Conservation (phyloP, 345 rosid genomes). For the Camelina neglecta region DNA sequence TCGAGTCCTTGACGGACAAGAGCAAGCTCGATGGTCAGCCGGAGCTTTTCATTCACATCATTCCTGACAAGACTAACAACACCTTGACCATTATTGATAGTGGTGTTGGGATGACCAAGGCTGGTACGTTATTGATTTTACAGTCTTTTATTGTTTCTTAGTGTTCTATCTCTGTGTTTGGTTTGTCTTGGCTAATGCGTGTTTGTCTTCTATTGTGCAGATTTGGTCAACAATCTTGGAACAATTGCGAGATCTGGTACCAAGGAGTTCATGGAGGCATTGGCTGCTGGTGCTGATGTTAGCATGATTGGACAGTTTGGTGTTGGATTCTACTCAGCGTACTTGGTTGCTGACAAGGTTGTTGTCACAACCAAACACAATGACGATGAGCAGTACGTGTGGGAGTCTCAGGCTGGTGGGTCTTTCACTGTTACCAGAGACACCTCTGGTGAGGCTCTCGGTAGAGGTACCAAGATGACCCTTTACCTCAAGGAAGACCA, state of each 20-base stretch:
- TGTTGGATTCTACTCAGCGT: slow-evolving; percentile 89
- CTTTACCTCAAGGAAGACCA: slow-evolving; percentile 85
- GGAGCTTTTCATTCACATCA: slow-evolving; percentile 77
- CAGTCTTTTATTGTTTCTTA: neutral
- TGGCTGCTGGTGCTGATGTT: slow-evolving; percentile 91
- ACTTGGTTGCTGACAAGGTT: slow-evolving; percentile 85
- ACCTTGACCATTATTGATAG: slow-evolving; percentile 74
- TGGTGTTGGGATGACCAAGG: slow-evolving; percentile 92
- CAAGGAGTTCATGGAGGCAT: slow-evolving; percentile 89
- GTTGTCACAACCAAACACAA: slow-evolving; percentile 84
- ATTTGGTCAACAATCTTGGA: slow-evolving; percentile 91
- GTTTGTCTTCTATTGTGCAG: slow-evolving; percentile 34
- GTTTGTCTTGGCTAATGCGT: slow-evolving; percentile 7
- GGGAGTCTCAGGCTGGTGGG: slow-evolving; percentile 97
- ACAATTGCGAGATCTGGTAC: slow-evolving; percentile 92
- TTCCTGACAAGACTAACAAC: slow-evolving; percentile 78
- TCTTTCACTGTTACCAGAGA: slow-evolving; percentile 87
- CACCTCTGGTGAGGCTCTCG: slow-evolving; percentile 67
- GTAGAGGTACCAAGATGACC: slow-evolving; percentile 84
- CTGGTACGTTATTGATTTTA: slow-evolving; percentile 56
- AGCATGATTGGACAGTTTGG: slow-evolving; percentile 94
- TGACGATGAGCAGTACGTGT: slow-evolving; percentile 84
- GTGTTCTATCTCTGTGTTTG: neutral
- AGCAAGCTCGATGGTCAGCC: slow-evolving; percentile 89
- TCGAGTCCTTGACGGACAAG: slow-evolving; percentile 88